Conservation (phyloP, 2,329 filamentous ascomycete species). For the Aplosporella prunicola region DNA sequence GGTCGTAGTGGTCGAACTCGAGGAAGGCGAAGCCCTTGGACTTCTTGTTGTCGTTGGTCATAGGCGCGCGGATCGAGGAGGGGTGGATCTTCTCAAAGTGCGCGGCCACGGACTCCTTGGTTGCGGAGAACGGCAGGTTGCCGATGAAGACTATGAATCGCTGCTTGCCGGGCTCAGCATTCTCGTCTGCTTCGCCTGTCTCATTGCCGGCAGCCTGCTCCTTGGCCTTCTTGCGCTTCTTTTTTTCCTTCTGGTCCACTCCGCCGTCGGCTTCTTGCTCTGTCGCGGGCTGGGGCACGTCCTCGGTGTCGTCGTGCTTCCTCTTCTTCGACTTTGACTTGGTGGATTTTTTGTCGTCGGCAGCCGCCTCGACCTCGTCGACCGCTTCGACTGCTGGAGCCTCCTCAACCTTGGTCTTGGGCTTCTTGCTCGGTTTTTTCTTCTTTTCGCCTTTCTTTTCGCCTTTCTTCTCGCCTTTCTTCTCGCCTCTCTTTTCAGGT, state of each 20-base stretch:
- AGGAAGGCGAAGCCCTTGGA: conserved; percentile 47
- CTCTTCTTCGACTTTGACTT: conserved; percentile 13
- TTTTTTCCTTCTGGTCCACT: conserved; percentile 14
- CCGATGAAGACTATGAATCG: conserved; percentile 77
- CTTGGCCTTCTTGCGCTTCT: conserved; percentile 18
- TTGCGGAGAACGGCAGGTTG: conserved; percentile 82
- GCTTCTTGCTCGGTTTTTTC: conserved; percentile 1
- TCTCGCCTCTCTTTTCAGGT: conserved; percentile 4
- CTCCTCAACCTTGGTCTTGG: not conserved
- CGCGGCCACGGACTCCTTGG: conserved; percentile 53
- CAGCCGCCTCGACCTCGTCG: not conserved
- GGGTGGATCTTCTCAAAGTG: conserved; percentile 75
- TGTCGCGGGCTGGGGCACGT: conserved; percentile 3
- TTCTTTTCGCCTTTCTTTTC: conserved; percentile 6
- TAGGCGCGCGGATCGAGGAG: conserved; percentile 49
- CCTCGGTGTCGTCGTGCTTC: conserved; percentile 11
- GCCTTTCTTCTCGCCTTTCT: conserved; percentile 26
- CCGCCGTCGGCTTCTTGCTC: conserved; percentile 16
- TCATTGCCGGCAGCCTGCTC: conserved; percentile 13
- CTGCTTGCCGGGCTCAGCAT: conserved; percentile 16
- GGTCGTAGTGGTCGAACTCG: conserved; percentile 77
- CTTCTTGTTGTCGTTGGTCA: conserved; percentile 28
- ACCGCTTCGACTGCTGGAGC: not conserved
- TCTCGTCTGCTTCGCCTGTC: conserved; percentile 18
- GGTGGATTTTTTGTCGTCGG: not conserved